Base-by-base conservation (phyloP, 768 basidiomycete species). In the Strobilomyces echinocephalus region DNA sequence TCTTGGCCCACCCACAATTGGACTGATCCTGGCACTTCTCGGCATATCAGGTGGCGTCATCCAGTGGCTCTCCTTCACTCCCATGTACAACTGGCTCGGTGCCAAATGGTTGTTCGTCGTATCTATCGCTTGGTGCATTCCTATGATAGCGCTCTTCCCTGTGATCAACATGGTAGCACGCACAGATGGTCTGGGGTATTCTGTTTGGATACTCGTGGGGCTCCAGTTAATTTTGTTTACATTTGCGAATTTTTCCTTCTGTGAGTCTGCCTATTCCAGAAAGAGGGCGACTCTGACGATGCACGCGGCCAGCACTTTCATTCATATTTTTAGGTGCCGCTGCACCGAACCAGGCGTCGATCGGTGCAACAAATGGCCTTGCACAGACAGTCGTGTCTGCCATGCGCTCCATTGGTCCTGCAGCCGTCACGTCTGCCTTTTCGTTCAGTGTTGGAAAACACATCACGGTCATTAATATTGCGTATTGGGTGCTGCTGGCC, bases 361-460 rank as follows among this genome's bases (percentile, higher is more conserved):
- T 88, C 11, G 87, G 87, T 16, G 80, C 85, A 15, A 85, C 83
- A n/a, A 87, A 88, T 61, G 87, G 87, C 6, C 53, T 82, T 21
- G 66, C 68, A 6, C 64, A 67, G 33, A 57, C 54, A 50, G 18
- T 57, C 30, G 69, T 69, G 6, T 71, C 68, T 38, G 2, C 63
- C 36, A 63, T 64, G 61, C 69, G 68, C 20, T 64, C 66, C 11
- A 2, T 70, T 8, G 68, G 62, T 10, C 70, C 68, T 10, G 64
- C 57, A 6, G n/a, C 41, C 5, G 64, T 60, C 4, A 70, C 60
- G 18, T 63, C 70, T 11, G 59, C 64, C 1, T 70, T 59, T 56
- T 70, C 69, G 1, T 47, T 63, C 41, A 55, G 66, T 8, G 55
- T 70, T 20, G 64, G 66, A 41, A 41, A 55, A 24, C 65, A 76